Percentiles rank a stretch among this genome's conserved stretches.
These are phyloP conservation scores for Dictyostelium purpureum DNA, from an alignment of 78 protist species.

Conservation along the genomic window DNA sequence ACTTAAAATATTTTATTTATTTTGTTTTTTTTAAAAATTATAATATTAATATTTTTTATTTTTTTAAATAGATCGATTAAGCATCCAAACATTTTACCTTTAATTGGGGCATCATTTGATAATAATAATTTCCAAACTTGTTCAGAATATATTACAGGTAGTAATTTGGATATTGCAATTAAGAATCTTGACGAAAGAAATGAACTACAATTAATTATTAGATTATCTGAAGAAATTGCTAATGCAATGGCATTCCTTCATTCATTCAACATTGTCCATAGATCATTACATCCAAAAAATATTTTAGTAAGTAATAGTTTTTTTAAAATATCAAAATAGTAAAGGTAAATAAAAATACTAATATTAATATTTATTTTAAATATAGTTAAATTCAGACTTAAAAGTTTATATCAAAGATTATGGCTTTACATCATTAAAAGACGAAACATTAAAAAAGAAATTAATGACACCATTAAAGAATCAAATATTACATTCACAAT, in stretches of 20 bases:
- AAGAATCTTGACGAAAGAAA: slow-evolving; percentile 59
- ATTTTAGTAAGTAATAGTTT: slow-evolving; percentile 17
- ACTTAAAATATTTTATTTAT: no score
- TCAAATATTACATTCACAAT: slow-evolving; percentile 39
- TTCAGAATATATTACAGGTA: slow-evolving; percentile 67
- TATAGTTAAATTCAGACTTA: slow-evolving; percentile 59
- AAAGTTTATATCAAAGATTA: slow-evolving; percentile 67
- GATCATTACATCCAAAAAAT: slow-evolving; percentile 70
- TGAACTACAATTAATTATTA: slow-evolving; percentile 29
- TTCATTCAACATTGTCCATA: slow-evolving; percentile 65
- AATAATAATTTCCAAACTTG: slow-evolving; percentile 1
- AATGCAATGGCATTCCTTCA: slow-evolving; percentile 57
- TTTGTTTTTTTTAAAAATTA: no score
- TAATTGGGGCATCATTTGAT: slow-evolving; percentile 55
- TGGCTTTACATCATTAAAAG: slow-evolving; percentile 59
- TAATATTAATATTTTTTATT: neutral
- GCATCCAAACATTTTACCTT: slow-evolving; percentile 68
- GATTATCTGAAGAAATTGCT: slow-evolving; percentile 68
- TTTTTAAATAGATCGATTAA: slow-evolving; percentile 27
- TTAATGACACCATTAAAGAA: slow-evolving; percentile 11
- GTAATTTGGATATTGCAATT: slow-evolving; percentile 30
- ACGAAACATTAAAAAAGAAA: slow-evolving; percentile 51
- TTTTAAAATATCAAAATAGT: neutral
- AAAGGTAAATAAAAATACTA: no score
- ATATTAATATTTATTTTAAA: no score